Base-by-base conservation (phyloP, 2,329 filamentous ascomycete genomes). In the Clonostachys byssicola region DNA sequence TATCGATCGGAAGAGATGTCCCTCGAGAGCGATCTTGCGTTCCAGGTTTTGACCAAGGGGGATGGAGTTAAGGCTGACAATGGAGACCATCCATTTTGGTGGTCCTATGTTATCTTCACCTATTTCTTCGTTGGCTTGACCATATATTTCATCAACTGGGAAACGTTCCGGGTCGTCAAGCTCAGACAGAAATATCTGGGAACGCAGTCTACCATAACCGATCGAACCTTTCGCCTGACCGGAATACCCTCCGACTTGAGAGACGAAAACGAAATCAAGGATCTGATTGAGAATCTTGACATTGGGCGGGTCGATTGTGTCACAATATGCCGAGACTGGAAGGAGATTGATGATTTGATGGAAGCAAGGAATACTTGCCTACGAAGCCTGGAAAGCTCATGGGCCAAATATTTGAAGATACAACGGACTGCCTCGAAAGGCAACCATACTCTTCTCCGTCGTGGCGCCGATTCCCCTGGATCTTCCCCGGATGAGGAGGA, bases 21-120 rank as follows among this genome's bases (percentile, higher is more conserved):
- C 3, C 36, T 59, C n/a, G 43, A 56, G 23, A 40, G 48, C 3
- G 51, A 50, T n/a, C 30, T 55, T 14, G 52, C 54, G 23, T 30
- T 30, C 23, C 23, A 30, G 23, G 3, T 30, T 10, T 30, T 30
- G 23, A 30, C 9, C 35, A 61, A 65, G 43, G 67, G 58, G 44
- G 60, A 64, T 34, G 55, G 55, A 4, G 60, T 63, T 35, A 63
- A 63, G 52, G 66, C 68, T 39, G 58, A 53, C 46, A 63, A 62
- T 43, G 61, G 59, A 44, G 62, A 66, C 38, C 56, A 47, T 12
- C 52, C 57, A 8, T 96, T 92, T 57, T 71, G 96, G 2, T 96
- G 92, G 91, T 88, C 92, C 59, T 96, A 97, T 60, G 80, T 96
- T 13, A 75, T 88, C n/a, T 99, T 99, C 58, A 89, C 91, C 2